These are phyloP conservation scores for Leishmania guyanensis DNA, from an alignment of 208 protist genomes.

Conservation along the genomic window DNA sequence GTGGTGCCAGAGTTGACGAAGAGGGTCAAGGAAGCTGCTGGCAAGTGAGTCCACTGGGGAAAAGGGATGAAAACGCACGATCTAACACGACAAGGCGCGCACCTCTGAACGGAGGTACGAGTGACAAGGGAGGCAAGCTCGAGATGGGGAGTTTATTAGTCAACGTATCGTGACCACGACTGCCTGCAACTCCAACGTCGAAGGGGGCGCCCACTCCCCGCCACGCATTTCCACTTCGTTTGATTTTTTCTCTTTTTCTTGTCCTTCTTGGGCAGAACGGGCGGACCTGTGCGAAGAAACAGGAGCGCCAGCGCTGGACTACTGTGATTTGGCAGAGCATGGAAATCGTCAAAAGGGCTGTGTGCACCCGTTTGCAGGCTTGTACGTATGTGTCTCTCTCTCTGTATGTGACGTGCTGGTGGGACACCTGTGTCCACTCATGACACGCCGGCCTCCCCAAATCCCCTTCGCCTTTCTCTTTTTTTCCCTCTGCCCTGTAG, in stretches of 20 bases:
- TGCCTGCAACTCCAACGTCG: background rate
- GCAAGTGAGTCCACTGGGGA: constrained; percentile 21
- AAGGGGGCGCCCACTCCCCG: background rate
- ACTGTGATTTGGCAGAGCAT: background rate
- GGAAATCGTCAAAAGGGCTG: background rate
- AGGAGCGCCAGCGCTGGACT: background rate
- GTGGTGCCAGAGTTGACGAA: constrained; percentile 93
- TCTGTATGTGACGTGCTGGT: background rate
- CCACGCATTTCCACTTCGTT: background rate
- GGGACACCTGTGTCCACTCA: background rate
- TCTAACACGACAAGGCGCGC: background rate
- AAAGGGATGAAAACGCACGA: background rate
- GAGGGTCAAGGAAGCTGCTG: constrained; percentile 62
- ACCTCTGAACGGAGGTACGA: too few relatives aligned
- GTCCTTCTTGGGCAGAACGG: background rate
- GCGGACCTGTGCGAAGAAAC: background rate
- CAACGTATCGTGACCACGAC: background rate
- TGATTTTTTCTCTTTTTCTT: background rate
- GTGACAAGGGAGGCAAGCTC: background rate
- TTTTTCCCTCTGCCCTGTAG: background rate
- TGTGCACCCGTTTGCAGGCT: background rate
- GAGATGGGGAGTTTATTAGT: background rate
- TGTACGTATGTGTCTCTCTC: background rate
- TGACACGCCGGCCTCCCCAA: background rate
- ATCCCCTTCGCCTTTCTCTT: background rate